Percentiles rank a stretch among this genome's conserved stretches.
Evolutionary conservation across 306 rosid genomes (phyloP).

Genomic region (Inga leiocalycina): DNA sequence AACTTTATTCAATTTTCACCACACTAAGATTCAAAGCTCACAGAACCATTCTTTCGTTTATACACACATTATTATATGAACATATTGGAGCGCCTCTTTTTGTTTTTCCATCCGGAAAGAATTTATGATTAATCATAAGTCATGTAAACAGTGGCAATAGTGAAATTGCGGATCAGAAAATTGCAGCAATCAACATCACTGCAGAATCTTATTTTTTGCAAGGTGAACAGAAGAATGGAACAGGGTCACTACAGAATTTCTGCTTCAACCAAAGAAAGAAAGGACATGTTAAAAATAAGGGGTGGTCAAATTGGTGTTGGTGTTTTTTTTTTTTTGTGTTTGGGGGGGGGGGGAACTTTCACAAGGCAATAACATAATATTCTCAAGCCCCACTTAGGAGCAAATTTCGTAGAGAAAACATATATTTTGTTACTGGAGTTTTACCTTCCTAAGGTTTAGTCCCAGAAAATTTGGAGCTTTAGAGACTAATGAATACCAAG

Average conservation of each 20-base stretch:
- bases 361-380: neutral
- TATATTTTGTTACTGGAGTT: neutral
- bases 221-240: neutral
- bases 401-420: neutral
- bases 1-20: constrained; percentile 29
- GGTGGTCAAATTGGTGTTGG: too few relatives aligned
- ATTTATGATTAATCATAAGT: neutral
- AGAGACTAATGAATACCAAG: neutral
- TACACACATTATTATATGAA: neutral
- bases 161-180: neutral
- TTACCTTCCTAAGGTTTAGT: neutral
- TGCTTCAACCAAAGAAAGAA: neutral
- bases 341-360: neutral
- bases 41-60: neutral
- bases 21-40: neutral
- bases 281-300: neutral
- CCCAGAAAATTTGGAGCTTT: neutral
- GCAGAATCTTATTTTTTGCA: neutral
- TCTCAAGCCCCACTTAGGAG: neutral
- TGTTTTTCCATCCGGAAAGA: neutral
- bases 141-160: neutral
- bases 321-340: too few relatives aligned
- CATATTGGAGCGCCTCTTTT: neutral
- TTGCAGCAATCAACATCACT: neutral
- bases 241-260: neutral